phyloP scores from a whole-genome alignment of 2,329 filamentous ascomycete genomes.

The Chaetomium sp. region DNA sequence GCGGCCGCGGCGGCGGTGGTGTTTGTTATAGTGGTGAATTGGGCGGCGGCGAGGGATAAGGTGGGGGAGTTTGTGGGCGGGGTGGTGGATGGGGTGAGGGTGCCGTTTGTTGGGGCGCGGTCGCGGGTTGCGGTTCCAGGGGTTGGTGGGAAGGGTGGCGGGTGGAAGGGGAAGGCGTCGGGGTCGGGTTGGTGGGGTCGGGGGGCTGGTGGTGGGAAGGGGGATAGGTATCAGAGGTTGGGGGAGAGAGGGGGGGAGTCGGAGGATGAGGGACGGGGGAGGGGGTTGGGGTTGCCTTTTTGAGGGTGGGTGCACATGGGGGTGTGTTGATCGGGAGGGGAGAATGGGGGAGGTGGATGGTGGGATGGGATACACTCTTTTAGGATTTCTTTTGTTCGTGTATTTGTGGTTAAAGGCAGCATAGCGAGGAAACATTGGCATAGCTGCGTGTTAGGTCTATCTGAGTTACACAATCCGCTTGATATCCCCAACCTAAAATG shows the following conservation, averaged over 20 bases:
- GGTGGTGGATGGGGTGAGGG: not conserved
- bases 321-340: not conserved
- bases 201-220: not conserved
- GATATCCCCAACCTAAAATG: not conserved
- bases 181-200: not conserved
- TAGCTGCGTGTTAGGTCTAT: not conserved
- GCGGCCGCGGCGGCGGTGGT: not conserved
- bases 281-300: conserved; percentile 8
- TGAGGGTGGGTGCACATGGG: not conserved
- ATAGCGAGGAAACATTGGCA: too few relatives aligned
- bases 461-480: not conserved
- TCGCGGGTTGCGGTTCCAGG: not conserved
- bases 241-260: not conserved
- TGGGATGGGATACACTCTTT: not conserved
- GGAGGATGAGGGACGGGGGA: not conserved
- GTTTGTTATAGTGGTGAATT: not conserved
- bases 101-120: not conserved
- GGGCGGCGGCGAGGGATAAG: not conserved
- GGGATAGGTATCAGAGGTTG: not conserved
- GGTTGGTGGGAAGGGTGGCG: not conserved
- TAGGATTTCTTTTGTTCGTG: not conserved
- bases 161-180: not conserved
- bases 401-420: not conserved
- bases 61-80: not conserved
- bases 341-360: not conserved